Evolutionary conservation across 2,329 filamentous ascomycete species (phyloP), one percentile per base, ranked within the genome.

Genomic region (Paecilomyces sp.): DNA sequence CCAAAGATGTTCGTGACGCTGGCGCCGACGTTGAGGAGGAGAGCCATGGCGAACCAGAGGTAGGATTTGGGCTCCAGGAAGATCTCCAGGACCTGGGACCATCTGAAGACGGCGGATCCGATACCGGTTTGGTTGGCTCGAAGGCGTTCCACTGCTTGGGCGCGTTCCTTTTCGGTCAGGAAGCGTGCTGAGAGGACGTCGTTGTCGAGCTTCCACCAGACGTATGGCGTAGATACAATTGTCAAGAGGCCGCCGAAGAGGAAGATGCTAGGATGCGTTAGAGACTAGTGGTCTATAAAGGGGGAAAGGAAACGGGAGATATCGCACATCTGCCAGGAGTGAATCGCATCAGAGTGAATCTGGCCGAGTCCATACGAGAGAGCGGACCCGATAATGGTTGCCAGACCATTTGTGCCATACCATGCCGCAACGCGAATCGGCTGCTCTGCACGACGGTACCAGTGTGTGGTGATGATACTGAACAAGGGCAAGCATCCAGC

Each of bases 1-100:
- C 86, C 86, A 60, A 89, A 89, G 1, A 82, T 85, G 67, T 85
- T 88, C 24, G 82, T 84, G 1, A 88, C 85, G 11, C 79, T 77
- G 1, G 85, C 83, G 0, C 84, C 85, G n/a, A 87, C 80, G 67
- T 88, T 89, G 57, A 88, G 80, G 22, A 85, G 77, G 34, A 89
- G 69, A 0, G 83, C 76, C 76, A 89, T 83, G 28, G 70, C 79
- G 55, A 88, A 76, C 77, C 85, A 89, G 3, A 89, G 77, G 66
- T 84, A 82, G 15, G 78, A 79, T 63, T 82, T 82, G 9, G 74
- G 75, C 51, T 81, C 79, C 1, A 78, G 60, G 1, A 68, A 65
- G 1, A 74, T 69, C 66, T 82, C 79, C 11, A 67, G 30, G 3
- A 81, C 70, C 36, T 82, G 79, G 4, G 67, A 62, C 66, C 74